These are phyloP conservation scores for Suillus alpinus DNA, from an alignment of 768 basidiomycete genomes.

Conservation along the genomic window DNA sequence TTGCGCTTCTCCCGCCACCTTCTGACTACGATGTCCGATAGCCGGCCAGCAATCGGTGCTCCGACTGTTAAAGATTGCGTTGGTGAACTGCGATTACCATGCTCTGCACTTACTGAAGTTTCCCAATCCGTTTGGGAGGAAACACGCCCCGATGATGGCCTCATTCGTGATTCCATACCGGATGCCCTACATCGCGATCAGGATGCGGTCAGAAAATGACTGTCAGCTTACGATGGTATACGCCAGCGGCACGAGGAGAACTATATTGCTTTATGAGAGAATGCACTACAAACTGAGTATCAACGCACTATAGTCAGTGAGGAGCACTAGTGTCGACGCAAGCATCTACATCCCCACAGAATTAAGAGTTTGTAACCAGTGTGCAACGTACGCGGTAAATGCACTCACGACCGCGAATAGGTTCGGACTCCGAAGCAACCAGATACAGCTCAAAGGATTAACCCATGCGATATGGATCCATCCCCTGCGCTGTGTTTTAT, in stretches of 20 bases:
- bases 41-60: slow-evolving; percentile 50
- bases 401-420: slow-evolving; percentile 49
- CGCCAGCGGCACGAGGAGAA: slow-evolving; percentile 51
- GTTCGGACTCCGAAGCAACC: slow-evolving; percentile 58
- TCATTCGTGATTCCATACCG: slow-evolving; percentile 55
- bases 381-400: background rate
- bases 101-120: slow-evolving; percentile 46
- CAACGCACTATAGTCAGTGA: background rate
- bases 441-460: slow-evolving; percentile 56
- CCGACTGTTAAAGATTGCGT: slow-evolving; percentile 40
- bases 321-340: background rate
- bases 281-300: slow-evolving; percentile 16
- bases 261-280: slow-evolving; percentile 24
- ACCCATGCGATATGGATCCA: slow-evolving; percentile 38
- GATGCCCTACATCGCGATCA: slow-evolving; percentile 39
- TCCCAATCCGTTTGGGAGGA: slow-evolving; percentile 56
- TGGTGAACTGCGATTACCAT: background rate
- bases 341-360: background rate
- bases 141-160: slow-evolving; percentile 56
- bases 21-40: slow-evolving; percentile 52
- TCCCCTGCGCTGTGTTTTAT: slow-evolving; percentile 34
- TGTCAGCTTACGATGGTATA: slow-evolving; percentile 51
- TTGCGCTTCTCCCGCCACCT: slow-evolving; percentile 43
- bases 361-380: background rate
- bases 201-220: background rate